These are phyloP conservation scores for Asterophora lycoperdoides DNA, from an alignment of 768 basidiomycete species.

Conservation along the genomic window DNA sequence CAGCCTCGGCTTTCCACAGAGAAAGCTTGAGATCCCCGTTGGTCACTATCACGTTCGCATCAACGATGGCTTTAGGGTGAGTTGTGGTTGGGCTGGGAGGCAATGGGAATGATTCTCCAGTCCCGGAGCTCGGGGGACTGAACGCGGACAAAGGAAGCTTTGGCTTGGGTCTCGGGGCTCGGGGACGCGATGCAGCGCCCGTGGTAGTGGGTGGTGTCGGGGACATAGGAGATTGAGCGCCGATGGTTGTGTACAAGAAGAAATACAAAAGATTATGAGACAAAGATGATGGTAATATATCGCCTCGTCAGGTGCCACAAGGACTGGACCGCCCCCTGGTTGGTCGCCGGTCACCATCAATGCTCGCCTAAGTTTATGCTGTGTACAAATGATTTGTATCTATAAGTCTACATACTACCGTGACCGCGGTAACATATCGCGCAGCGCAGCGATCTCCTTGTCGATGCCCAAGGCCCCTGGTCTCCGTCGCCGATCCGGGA, in stretches of 20 bases:
- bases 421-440: too few species aligned
- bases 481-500: not conserved
- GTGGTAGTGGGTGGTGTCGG: slow-evolving; percentile 34
- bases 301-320: not conserved
- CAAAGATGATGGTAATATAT: not conserved
- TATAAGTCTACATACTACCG: too few species aligned
- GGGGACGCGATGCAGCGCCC: slow-evolving; percentile 51
- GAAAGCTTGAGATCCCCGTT: slow-evolving; percentile 36
- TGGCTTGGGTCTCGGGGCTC: slow-evolving; percentile 61
- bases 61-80: slow-evolving; percentile 60
- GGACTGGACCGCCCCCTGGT: slow-evolving; percentile 1
- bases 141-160: slow-evolving; percentile 75
- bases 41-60: slow-evolving; percentile 56
- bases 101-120: slow-evolving; percentile 62
- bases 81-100: slow-evolving; percentile 66
- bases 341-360: not conserved
- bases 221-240: slow-evolving; percentile 9
- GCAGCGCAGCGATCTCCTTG: too few species aligned
- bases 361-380: not conserved
- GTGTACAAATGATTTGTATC: too few species aligned
- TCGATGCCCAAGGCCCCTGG: not conserved
- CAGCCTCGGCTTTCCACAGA: slow-evolving; percentile 52
- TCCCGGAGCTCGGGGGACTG: slow-evolving; percentile 63
- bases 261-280: not conserved
- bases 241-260: not conserved